Conservation (phyloP, 345 rosid genomes). For the Eucalyptus sideroxylon region DNA sequence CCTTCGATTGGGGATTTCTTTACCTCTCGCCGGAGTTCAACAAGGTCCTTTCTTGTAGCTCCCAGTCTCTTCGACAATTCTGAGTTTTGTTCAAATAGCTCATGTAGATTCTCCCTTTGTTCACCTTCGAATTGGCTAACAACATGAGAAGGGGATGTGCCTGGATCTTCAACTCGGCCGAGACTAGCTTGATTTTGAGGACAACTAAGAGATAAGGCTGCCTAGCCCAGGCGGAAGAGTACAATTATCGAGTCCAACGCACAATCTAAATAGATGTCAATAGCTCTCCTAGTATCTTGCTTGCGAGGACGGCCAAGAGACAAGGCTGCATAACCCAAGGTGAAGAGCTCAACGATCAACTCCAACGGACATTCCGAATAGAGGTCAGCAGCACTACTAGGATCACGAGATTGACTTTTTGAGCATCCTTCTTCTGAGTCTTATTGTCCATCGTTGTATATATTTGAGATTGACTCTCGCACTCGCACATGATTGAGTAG, state of each 20-base stretch:
- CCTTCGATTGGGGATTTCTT: neutral
- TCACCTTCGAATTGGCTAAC: neutral
- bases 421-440: neutral
- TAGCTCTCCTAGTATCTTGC: neutral
- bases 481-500: neutral
- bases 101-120: neutral
- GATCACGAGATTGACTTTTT: neutral
- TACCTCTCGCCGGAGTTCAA: neutral
- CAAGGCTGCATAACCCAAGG: neutral
- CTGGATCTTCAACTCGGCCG: neutral
- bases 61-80: neutral
- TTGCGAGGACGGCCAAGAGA: neutral
- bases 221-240: neutral
- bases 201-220: neutral
- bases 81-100: neutral
- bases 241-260: neutral
- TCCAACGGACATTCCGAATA: neutral
- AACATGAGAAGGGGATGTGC: neutral
- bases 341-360: neutral
- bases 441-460: neutral
- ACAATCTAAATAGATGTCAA: neutral
- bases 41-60: neutral
- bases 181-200: neutral
- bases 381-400: neutral
- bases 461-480: neutral